Base-by-base conservation (phyloP, 2,329 filamentous ascomycete genomes). In the Diaporthe caulivora region DNA sequence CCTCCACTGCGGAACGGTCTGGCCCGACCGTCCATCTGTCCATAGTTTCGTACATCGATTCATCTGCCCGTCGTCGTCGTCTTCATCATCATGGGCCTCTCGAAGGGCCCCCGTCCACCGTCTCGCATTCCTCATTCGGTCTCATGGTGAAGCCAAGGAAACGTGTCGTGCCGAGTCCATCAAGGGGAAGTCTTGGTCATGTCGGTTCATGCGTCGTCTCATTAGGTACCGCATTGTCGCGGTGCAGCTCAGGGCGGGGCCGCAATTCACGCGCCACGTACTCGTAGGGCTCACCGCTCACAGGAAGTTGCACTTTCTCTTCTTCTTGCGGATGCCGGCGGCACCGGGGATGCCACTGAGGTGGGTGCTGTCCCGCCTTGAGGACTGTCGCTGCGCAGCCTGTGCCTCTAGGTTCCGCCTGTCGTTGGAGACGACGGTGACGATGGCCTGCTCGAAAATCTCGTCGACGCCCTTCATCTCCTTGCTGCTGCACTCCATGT, bases 401-500 rank as follows among this genome's bases (percentile, higher is more conserved):
- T 85, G 84, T 75, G 84, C 83, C 81, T 91, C 89, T 75, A 88
- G 83, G 79, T 90, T 92, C 81, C 91, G 92, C 79, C 87, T 85
- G 81, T 95, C 94, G 79, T 95, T 94, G 77, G 93, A 91, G 37
- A 99, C 94, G 42, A 97, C 95, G 68, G 94, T 96, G 80, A 95
- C 91, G 81, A 99, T 95, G 72, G 97, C 97, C 75, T 91, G 89
- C 83, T 97, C 93, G 84, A 99, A 99, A 81, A 98, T 97, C 80
- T 98, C 96, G 82, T 98, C 95, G 58, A 99, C 96, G 72, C 97
- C 97, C 70, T 89, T 91, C 93, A 97, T 97, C 85, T 98, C 97
- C 85, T 98, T 98, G 84, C 95, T 97, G 82, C 95, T 98, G 89
- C 97, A 99, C 86, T 99, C 97, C 90, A 98, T 96, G 86, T 99